These are phyloP conservation scores for Catunica adiposa DNA, from an alignment of 2,329 filamentous ascomycete species.

Conservation along the genomic window DNA sequence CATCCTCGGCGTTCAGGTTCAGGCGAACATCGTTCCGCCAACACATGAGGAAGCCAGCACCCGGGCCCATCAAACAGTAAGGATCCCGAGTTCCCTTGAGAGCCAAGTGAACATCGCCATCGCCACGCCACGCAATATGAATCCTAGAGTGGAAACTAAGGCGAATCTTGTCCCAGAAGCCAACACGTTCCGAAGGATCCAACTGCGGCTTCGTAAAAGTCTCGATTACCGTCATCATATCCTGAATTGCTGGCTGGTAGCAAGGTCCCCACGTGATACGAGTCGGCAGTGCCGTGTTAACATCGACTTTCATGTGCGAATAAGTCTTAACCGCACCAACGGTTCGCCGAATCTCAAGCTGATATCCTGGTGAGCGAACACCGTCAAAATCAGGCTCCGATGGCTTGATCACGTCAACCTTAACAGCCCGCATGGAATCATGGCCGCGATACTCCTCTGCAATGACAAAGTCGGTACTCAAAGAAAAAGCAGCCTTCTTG, in stretches of 20 bases:
- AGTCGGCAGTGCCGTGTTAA: slow-evolving; percentile 84
- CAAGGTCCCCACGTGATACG: slow-evolving; percentile 94
- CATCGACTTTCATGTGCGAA: slow-evolving; percentile 78
- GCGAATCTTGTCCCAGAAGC: slow-evolving; percentile 98
- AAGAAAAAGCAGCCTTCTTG: slow-evolving; percentile 61
- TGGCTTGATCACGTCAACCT: slow-evolving; percentile 70
- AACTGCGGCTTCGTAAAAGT: slow-evolving; percentile 92
- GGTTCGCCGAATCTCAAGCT: slow-evolving; percentile 74
- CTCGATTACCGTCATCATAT: slow-evolving; percentile 99
- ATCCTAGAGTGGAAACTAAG: slow-evolving; percentile 87
- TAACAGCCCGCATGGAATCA: slow-evolving; percentile 64
- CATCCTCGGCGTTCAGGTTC: slow-evolving; percentile 67
- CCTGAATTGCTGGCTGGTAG: slow-evolving; percentile 93
- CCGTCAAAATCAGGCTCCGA: slow-evolving; percentile 15
- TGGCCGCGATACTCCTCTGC: slow-evolving; percentile 78
- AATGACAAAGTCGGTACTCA: slow-evolving; percentile 85
- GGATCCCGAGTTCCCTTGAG: slow-evolving; percentile 87
- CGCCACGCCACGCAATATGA: slow-evolving; percentile 79
- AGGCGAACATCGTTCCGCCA: slow-evolving; percentile 90
- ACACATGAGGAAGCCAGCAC: slow-evolving; percentile 93
- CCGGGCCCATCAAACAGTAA: slow-evolving; percentile 80
- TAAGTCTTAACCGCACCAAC: slow-evolving; percentile 93
- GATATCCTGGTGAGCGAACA: slow-evolving; percentile 39
- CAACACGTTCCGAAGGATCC: slow-evolving; percentile 81
- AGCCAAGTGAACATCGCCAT: slow-evolving; percentile 85